phyloP scores from a whole-genome alignment of 441 rosid species.

The Dalechampia spathulata region DNA sequence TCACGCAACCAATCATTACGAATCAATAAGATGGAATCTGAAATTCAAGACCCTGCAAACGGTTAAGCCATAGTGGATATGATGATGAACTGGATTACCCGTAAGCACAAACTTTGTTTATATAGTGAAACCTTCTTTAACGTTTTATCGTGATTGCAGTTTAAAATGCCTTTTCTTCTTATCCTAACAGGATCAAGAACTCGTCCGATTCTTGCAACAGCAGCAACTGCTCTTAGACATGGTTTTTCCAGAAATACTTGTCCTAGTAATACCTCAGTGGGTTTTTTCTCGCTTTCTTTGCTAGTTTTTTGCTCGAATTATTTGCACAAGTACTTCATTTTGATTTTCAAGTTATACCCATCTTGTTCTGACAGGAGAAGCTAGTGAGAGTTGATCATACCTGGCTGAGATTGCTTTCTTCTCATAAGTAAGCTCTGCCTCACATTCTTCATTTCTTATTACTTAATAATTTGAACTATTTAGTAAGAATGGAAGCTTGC shows the following conservation, averaged over 20 bases:
- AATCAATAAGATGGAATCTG: neutral
- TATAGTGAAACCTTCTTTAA: neutral
- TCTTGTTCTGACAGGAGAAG: constrained; percentile 3
- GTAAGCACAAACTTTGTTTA: constrained; percentile 6
- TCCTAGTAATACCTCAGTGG: neutral
- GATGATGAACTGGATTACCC: constrained; percentile 9
- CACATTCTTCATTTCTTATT: neutral
- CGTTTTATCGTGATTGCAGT: neutral
- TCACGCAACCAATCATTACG: too few species aligned
- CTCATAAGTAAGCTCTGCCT: constrained; percentile 9
- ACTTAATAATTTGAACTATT: neutral
- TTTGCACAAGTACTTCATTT: neutral
- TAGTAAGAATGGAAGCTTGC: neutral
- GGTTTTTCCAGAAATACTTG: too few species aligned
- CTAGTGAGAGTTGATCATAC: neutral
- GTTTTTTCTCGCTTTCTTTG: neutral
- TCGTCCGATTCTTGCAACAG: too few species aligned
- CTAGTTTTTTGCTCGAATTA: neutral
- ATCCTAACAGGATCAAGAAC: too few species aligned
- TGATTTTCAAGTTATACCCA: neutral
- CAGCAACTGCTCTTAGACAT: too few species aligned
- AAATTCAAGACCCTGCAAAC: neutral
- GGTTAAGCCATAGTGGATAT: too few species aligned
- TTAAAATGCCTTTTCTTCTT: neutral
- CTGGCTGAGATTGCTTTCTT: neutral